Base-by-base conservation (phyloP, 2,329 filamentous ascomycete species). In the Fusarium cicatricum region DNA sequence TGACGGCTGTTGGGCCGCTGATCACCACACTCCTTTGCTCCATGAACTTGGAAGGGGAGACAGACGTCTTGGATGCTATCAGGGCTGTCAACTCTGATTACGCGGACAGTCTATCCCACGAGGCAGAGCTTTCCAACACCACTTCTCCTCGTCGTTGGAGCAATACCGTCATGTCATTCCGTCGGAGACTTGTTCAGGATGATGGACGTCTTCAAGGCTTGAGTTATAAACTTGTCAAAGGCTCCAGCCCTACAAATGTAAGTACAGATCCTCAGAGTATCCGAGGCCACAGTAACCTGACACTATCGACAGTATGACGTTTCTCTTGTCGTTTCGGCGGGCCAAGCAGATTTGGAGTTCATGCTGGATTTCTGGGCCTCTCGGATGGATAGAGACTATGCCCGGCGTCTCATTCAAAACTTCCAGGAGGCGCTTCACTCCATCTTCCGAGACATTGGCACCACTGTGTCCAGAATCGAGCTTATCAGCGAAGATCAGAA, bases 71-170 rank as follows among this genome's bases (percentile, higher is more conserved):
- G 21, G 21, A 23, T 23, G 21, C 21, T 23, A 23, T 23, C 21
- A 23, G 21, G 21, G 21, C 21, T 23, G 21, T 23, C 21, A 23
- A 23, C 21, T 23, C 21, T 23, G 21, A 23, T 23, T 23, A 23
- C 21, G 21, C 21, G 4, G 21, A 23, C 4, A 23, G 21, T 23
- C 21, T 23, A 23, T 23, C 21, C 21, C 21, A 23, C 7, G 21
- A 23, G 21, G 21, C 7, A 23, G 21, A 37, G 1, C 47, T 41
- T 4, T 8, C 44, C 5, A 50, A 37, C 39, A 41, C 47, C 4
- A 50, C 36, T 38, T 38, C 36, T 38, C 16, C 17, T 38, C 36
- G 36, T 38, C 36, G 36, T 38, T 38, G 36, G 36, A 38, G 36
- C 4, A 38, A 38, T 21, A 38, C 36, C 17, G 36, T 38, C 36